Evolutionary conservation across 2,329 filamentous ascomycete species (phyloP).

Genomic region (Claviceps sp.): DNA sequence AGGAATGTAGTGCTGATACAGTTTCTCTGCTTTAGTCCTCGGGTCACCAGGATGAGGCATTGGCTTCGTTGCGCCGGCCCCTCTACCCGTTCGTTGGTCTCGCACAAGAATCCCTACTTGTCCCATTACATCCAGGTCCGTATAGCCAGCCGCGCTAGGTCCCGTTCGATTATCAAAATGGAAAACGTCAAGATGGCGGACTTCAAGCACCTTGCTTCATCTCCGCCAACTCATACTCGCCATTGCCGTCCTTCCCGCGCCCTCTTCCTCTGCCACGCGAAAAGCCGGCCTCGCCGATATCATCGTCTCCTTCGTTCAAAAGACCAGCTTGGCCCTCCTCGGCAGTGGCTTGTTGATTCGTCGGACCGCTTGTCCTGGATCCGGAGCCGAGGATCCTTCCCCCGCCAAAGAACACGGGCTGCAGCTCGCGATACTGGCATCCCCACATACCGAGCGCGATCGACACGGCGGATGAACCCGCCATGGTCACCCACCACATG

Average conservation of each 20-base stretch:
- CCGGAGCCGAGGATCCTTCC: constrained; percentile 23
- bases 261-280: constrained; percentile 21
- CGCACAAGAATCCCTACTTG: too few species aligned
- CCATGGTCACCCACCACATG: constrained; percentile 71
- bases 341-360: constrained; percentile 11
- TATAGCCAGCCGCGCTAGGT: too few species aligned
- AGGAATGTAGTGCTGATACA: too few species aligned
- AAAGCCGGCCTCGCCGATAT: not conserved
- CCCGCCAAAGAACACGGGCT: constrained; percentile 77
- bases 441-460: constrained; percentile 70
- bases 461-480: constrained; percentile 29
- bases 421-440: constrained; percentile 79
- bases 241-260: constrained; percentile 38
- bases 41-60: too few species aligned
- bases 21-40: too few species aligned
- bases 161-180: too few species aligned
- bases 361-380: constrained; percentile 6
- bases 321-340: constrained; percentile 12
- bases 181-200: too few species aligned
- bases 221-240: constrained; percentile 54
- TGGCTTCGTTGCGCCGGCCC: too few species aligned
- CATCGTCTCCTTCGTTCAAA: constrained; percentile 27
- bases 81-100: too few species aligned
- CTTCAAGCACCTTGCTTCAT: constrained; percentile 23
- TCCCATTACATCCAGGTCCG: too few species aligned